Evolutionary conservation across 306 rosid genomes (phyloP).

Genomic region (Canavalia ensiformis): DNA sequence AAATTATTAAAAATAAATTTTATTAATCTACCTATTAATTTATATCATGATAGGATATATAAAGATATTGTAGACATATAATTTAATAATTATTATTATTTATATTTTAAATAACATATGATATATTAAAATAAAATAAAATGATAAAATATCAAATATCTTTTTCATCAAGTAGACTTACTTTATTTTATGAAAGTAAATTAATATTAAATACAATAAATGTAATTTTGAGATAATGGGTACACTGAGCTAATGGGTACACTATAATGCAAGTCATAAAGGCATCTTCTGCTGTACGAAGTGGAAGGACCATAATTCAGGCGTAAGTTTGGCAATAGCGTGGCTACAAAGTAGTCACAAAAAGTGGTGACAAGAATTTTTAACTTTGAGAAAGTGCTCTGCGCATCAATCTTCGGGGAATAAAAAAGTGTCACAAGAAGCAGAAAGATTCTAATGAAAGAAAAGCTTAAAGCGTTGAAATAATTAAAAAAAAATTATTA

Average conservation of each 20-base stretch:
- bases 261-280: neutral
- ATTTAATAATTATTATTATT: too few species aligned
- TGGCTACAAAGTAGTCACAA: neutral
- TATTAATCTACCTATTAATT: too few species aligned
- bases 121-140: too few species aligned
- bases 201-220: neutral
- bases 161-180: too few species aligned
- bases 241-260: too few species aligned
- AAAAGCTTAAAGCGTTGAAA: neutral
- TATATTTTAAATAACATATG: too few species aligned
- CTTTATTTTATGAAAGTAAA: too few species aligned
- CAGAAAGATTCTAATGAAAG: neutral
- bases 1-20: too few species aligned
- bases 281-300: neutral
- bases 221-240: neutral
- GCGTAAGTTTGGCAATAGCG: neutral
- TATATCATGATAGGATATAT: too few species aligned
- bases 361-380: slow-evolving; percentile 14
- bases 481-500: too few species aligned
- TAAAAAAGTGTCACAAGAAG: neutral
- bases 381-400: slow-evolving; percentile 9
- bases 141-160: too few species aligned
- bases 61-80: too few species aligned
- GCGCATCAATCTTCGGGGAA: neutral
- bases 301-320: neutral